Conservation (phyloP, 1,139 yeast species). For the Yamadazyma membranifaciens region DNA sequence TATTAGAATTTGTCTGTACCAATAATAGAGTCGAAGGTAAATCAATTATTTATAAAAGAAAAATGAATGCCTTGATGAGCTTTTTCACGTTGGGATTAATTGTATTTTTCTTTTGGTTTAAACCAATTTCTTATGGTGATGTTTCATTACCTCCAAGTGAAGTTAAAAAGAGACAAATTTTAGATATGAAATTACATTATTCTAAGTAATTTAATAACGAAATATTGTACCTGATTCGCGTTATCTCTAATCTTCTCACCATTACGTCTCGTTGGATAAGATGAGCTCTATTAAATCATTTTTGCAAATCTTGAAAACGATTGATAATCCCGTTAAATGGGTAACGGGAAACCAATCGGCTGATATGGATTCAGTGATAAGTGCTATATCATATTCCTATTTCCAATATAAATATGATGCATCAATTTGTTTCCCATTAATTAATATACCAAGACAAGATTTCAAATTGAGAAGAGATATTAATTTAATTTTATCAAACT, state of each 20-base stretch:
- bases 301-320: slow-evolving; percentile 11
- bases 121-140: slow-evolving; percentile 87
- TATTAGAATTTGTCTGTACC: slow-evolving; percentile 76
- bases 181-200: slow-evolving; percentile 79
- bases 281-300: slow-evolving; percentile 15
- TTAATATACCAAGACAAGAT: slow-evolving; percentile 70
- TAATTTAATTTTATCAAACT: slow-evolving; percentile 46
- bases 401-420: slow-evolving; percentile 30
- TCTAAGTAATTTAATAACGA: slow-evolving; percentile 52
- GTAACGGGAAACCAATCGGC: slow-evolving; percentile 86
- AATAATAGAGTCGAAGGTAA: slow-evolving; percentile 35
- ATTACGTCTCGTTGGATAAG: neutral
- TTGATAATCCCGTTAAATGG: slow-evolving; percentile 27
- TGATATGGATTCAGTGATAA: slow-evolving; percentile 83
- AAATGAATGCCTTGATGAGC: slow-evolving; percentile 34
- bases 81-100: slow-evolving; percentile 48
- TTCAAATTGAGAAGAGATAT: slow-evolving; percentile 72
- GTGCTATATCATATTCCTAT: slow-evolving; percentile 72
- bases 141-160: slow-evolving; percentile 60
- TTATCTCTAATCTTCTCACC: neutral
- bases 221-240: neutral
- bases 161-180: slow-evolving; percentile 74
- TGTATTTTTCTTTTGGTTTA: slow-evolving; percentile 68
- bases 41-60: slow-evolving; percentile 26
- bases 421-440: slow-evolving; percentile 53